Conservation (phyloP, 805 yeast genomes). For the Candida golubevii region DNA sequence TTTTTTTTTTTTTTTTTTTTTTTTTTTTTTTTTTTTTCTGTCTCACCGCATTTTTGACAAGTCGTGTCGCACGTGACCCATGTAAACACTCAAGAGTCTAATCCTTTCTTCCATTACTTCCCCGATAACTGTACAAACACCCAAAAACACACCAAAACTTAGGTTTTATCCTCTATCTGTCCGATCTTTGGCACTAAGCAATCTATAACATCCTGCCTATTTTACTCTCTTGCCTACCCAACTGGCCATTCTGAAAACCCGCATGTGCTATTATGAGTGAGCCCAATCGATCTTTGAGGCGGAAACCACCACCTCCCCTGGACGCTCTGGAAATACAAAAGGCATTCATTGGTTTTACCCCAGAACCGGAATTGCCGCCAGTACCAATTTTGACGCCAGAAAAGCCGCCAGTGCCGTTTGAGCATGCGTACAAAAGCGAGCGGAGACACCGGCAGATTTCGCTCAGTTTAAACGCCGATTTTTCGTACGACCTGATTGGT, state of each 20-base stretch:
- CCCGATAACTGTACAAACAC: no score
- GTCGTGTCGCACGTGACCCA: no score
- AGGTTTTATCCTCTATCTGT: no score
- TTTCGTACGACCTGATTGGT: constrained; percentile 1
- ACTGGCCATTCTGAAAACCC: neutral
- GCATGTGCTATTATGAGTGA: constrained; percentile 2
- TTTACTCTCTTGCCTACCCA: no score
- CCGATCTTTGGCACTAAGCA: no score
- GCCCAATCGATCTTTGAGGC: constrained; percentile 7
- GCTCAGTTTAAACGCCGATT: constrained; percentile 1
- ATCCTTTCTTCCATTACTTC: no score
- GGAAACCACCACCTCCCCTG: constrained; percentile 17
- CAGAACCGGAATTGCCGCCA: neutral
- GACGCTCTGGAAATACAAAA: neutral
- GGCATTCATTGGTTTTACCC: neutral
- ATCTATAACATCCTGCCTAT: no score
- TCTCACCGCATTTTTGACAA: no score
- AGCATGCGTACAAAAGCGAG: neutral
- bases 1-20: no score
- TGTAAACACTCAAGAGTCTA: no score
- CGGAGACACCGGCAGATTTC: neutral
- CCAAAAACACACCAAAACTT: no score
- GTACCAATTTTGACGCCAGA: constrained; percentile 3
- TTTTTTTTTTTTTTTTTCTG: no score
- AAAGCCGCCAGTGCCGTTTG: neutral